A percentile compares a stretch with the other conserved stretches of the same genome.
phyloP scores from a whole-genome alignment of 2,329 filamentous ascomycete species.

The Ceratocystis eucalypticola region DNA sequence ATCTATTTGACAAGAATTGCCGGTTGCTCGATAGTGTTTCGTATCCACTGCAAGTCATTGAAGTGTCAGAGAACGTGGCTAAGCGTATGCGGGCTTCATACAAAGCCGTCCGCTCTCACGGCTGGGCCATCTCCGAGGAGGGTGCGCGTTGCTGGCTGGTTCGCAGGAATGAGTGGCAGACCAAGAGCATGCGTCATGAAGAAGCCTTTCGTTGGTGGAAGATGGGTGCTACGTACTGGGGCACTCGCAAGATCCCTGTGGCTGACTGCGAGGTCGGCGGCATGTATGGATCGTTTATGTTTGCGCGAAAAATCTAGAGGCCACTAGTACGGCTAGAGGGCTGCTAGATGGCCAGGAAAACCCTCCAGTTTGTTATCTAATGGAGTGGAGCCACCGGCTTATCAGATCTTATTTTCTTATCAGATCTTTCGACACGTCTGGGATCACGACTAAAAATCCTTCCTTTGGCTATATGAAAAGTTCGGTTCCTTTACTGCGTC shows the following conservation, averaged over 20 bases:
- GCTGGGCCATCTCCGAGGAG: conserved; percentile 61
- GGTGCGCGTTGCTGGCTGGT: conserved; percentile 55
- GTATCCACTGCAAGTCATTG: conserved; percentile 60
- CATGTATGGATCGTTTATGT: conserved; percentile 69
- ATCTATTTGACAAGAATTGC: conserved; percentile 37
- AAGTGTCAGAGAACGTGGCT: conserved; percentile 57
- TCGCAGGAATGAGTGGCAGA: conserved; percentile 32
- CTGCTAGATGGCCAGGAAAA: neutral
- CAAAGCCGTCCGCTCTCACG: conserved; percentile 45
- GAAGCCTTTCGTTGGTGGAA: conserved; percentile 57
- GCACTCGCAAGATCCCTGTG: conserved; percentile 83
- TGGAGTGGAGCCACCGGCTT: neutral
- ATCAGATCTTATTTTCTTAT: neutral
- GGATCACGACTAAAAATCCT: neutral
- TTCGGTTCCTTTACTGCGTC: neutral
- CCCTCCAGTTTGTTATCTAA: too few relatives aligned
- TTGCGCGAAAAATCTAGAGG: conserved; percentile 41
- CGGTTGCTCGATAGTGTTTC: conserved; percentile 46
- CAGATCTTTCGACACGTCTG: neutral
- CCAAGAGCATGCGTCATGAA: conserved; percentile 25
- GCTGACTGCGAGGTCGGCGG: conserved; percentile 83
- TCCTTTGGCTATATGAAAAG: neutral
- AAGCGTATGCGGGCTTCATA: conserved; percentile 49
- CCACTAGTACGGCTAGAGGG: neutral
- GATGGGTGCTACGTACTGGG: conserved; percentile 74